Evolutionary conservation across 73 alveolate species (phyloP).

Genomic region (Blepharisma japonicum): DNA sequence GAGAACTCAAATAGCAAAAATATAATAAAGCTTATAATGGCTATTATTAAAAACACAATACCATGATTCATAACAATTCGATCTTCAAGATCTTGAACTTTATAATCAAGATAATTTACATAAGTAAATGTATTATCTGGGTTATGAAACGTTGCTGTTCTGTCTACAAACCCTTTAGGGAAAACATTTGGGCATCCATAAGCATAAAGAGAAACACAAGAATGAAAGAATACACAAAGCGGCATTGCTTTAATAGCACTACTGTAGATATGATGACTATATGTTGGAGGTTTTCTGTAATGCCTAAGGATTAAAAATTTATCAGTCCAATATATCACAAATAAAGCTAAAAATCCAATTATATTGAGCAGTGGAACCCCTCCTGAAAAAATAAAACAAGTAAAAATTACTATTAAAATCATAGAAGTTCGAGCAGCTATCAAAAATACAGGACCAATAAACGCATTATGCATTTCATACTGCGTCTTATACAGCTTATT

Average conservation of each 20-base stretch:
- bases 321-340: neutral
- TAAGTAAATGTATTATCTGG: no score
- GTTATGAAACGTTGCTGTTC: neutral
- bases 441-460: neutral
- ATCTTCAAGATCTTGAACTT: neutral
- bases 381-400: neutral
- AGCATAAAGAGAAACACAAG: neutral
- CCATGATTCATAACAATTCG: neutral
- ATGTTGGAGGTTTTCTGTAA: neutral
- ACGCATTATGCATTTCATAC: neutral
- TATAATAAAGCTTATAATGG: neutral
- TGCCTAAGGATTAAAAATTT: neutral
- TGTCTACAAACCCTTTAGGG: neutral
- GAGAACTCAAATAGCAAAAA: neutral
- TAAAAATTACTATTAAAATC: neutral
- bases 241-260: neutral
- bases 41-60: neutral
- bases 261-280: no score
- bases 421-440: neutral
- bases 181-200: neutral
- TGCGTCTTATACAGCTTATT: no score
- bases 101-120: neutral
- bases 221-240: neutral
- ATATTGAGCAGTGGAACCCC: neutral
- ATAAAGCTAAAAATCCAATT: neutral